phyloP scores from a whole-genome alignment of 83 land plant species.

The Picea abies region DNA sequence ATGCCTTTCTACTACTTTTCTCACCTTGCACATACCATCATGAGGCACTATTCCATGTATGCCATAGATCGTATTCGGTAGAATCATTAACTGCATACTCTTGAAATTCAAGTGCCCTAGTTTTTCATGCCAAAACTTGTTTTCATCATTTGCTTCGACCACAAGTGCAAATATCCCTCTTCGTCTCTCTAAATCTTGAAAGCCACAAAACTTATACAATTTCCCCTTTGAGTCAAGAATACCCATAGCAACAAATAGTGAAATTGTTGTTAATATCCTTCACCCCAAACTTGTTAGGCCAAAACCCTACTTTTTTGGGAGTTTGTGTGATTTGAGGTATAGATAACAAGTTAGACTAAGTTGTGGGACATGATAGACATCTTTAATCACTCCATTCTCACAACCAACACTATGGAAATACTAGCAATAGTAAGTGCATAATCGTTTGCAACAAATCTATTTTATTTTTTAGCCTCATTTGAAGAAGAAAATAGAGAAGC shows the following conservation, averaged over 20 bases:
- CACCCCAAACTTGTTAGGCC: not conserved
- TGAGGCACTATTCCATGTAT: not conserved
- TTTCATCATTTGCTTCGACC: not conserved
- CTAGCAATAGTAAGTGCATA: too few relatives aligned
- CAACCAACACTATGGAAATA: too few relatives aligned
- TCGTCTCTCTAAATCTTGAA: too few relatives aligned
- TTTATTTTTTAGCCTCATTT: too few relatives aligned
- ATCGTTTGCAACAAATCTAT: too few relatives aligned
- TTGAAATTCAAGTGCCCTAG: conserved; percentile 3
- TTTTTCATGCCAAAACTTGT: not conserved
- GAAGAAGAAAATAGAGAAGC: too few relatives aligned
- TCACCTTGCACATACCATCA: not conserved
- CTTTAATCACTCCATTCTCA: too few relatives aligned
- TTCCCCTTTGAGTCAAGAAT: not conserved
- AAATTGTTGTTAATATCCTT: not conserved
- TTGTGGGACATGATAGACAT: too few relatives aligned
- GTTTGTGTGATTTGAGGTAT: too few relatives aligned
- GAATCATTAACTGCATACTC: not conserved
- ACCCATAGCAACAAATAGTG: not conserved
- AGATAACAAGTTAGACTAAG: too few relatives aligned
- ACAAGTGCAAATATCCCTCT: not conserved
- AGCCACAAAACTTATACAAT: not conserved
- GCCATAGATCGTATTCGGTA: not conserved
- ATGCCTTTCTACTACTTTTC: not conserved
- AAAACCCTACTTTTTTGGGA: not conserved